Evolutionary conservation across 352 stramenopile genomes (phyloP), one percentile per base, ranked within the genome.

Genomic region (Phytophthora idaei): DNA sequence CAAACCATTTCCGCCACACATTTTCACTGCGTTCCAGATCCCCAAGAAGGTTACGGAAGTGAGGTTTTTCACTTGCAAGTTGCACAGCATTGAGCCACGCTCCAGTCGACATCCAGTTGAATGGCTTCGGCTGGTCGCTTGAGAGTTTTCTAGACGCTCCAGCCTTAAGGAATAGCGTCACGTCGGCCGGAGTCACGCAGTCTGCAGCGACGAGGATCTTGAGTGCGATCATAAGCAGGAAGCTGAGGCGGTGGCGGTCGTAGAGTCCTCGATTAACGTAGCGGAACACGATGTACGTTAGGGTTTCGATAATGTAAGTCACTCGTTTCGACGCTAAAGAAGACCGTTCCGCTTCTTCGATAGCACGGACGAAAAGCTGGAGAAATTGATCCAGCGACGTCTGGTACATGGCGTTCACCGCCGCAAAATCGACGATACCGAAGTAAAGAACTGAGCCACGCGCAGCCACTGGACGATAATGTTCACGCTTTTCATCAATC

Each of bases 351-450:
- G 90, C 89, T 37, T 83, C 62, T 39, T 97, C 89, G 61, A 98
- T 97, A 14, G 80, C 77, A 12, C 75, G 82, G 4, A 86, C 81
- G 57, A 97, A 98, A 5, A 98, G 72, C 21, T 82, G 77, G 9
- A 97, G 72, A 57, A 98, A 98, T 68, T 97, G 90, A 47, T 96
- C 89, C 50, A 98, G 66, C 4, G 83, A 94, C 0, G 79, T 96
- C 71, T 97, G 90, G 73, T 98, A 98, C 90, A 97, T 97, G 5
- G 69, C 65, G 49, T 97, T 97, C n/a, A 98, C 81, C 2, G 77
- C 72, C 0, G 84, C 76, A 47, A 97, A 90, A 54, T 98, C 91
- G 2, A 96, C 87, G 47, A 97, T 92, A 3, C 77, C 75, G 68
- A 98, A 98, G 78, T 97, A 98, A 10, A 98, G 64, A 11, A 97